phyloP scores from a whole-genome alignment of 2,329 filamentous ascomycete genomes.

The Claviceps capensis region DNA sequence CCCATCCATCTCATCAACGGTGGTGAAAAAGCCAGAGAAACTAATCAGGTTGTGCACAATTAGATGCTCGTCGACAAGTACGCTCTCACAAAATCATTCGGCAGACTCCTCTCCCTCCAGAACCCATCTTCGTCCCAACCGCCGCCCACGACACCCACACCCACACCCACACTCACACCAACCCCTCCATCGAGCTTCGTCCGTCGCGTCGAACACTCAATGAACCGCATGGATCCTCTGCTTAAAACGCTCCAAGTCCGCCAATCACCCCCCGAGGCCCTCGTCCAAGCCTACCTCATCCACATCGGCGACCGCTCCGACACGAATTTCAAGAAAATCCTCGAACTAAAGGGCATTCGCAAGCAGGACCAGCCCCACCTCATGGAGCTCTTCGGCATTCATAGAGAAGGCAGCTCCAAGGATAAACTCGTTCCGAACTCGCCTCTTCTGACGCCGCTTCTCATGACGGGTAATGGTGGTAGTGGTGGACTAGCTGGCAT shows the following conservation, averaged over 20 bases:
- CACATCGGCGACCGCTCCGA: slow-evolving; percentile 92
- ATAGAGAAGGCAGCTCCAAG: slow-evolving; percentile 63
- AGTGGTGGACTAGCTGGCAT: slow-evolving; percentile 15
- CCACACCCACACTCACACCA: too few relatives aligned
- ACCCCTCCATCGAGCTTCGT: slow-evolving; percentile 49
- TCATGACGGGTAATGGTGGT: slow-evolving; percentile 24
- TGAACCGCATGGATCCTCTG: slow-evolving; percentile 78
- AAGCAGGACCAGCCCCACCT: slow-evolving; percentile 72
- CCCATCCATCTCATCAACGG: background rate
- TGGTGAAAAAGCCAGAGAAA: too few relatives aligned
- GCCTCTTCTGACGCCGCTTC: slow-evolving; percentile 55
- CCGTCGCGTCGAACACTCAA: slow-evolving; percentile 73
- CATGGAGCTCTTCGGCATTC: slow-evolving; percentile 68
- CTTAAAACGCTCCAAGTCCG: slow-evolving; percentile 95
- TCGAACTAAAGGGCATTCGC: slow-evolving; percentile 87
- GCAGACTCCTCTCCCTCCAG: slow-evolving; percentile 54
- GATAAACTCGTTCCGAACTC: slow-evolving; percentile 58
- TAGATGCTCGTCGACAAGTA: slow-evolving; percentile 96
- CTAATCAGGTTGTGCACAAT: background rate
- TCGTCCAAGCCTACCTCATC: slow-evolving; percentile 94
- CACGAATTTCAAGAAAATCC: slow-evolving; percentile 87
- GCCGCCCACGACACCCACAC: background rate
- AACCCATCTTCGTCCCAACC: slow-evolving; percentile 29
- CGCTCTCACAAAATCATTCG: slow-evolving; percentile 67
- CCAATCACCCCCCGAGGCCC: slow-evolving; percentile 76